Conservation (phyloP, 805 yeast species). For the Danielia oregonensis region DNA sequence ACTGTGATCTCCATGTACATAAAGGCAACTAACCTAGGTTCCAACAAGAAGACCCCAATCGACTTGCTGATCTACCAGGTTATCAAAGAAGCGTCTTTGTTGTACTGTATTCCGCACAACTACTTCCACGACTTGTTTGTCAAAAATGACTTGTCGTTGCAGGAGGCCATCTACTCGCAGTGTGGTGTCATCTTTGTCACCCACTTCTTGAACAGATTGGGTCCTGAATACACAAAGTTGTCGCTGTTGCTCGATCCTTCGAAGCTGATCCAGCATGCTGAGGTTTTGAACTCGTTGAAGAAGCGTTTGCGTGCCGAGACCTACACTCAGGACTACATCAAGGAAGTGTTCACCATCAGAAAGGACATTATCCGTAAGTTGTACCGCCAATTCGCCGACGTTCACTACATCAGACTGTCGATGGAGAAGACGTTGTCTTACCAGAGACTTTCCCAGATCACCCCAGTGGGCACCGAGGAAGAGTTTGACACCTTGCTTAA, state of each 20-base stretch:
- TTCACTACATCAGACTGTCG: constrained; percentile 72
- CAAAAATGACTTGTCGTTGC: constrained; percentile 77
- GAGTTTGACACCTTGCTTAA: constrained; percentile 69
- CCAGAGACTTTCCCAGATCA: constrained; percentile 76
- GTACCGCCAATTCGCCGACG: constrained; percentile 87
- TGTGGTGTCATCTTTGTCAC: constrained; percentile 89
- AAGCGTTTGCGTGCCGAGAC: constrained; percentile 91
- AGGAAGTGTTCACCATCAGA: constrained; percentile 69
- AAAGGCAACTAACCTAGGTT: constrained; percentile 25
- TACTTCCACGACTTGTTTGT: constrained; percentile 72
- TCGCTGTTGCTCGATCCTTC: constrained; percentile 58
- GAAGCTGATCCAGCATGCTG: constrained; percentile 63
- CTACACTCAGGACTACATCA: constrained; percentile 79
- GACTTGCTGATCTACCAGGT: constrained; percentile 85
- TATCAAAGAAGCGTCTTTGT: constrained; percentile 87
- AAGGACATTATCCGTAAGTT: constrained; percentile 72
- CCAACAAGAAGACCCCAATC: constrained; percentile 41
- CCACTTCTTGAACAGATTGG: constrained; percentile 91
- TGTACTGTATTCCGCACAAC: constrained; percentile 88
- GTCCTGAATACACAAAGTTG: constrained; percentile 79
- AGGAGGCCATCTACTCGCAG: constrained; percentile 92
- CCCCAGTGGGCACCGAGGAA: constrained; percentile 67
- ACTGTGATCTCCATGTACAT: constrained; percentile 86
- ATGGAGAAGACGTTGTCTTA: constrained; percentile 79
- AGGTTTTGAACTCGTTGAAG: constrained; percentile 74